Conservation (phyloP, 495 filamentous ascomycete species). For the Aspergillus baeticus region DNA sequence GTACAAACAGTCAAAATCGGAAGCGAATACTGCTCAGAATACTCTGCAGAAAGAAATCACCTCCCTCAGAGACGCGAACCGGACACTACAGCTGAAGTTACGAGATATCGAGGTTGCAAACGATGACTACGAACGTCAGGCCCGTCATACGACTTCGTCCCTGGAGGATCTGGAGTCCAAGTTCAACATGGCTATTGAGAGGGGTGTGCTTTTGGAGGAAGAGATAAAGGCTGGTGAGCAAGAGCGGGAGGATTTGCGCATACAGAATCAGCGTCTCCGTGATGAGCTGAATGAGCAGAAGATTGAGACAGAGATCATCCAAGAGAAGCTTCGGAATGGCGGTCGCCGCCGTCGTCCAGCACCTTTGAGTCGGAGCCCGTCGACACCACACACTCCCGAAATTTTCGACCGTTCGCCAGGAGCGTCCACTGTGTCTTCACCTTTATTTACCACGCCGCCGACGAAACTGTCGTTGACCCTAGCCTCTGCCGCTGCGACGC, state of each 20-base stretch:
- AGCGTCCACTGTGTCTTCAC: constrained; percentile 64
- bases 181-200: constrained; percentile 90
- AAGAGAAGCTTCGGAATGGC: constrained; percentile 78
- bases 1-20: constrained; percentile 90
- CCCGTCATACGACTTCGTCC: constrained; percentile 88
- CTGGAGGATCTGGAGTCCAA: constrained; percentile 97
- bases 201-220: constrained; percentile 89
- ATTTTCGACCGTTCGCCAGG: constrained; percentile 56
- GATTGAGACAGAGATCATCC: constrained; percentile 90
- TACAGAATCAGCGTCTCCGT: constrained; percentile 81
- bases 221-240: constrained; percentile 88
- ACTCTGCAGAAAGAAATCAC: constrained; percentile 95
- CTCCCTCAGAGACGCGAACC: constrained; percentile 75
- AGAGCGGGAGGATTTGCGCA: constrained; percentile 82
- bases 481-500: constrained; percentile 74
- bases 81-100: constrained; percentile 76
- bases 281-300: constrained; percentile 91
- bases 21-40: constrained; percentile 79
- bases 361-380: constrained; percentile 42
- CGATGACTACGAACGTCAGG: constrained; percentile 96
- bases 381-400: constrained; percentile 52
- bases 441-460: constrained; percentile 69
- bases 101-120: constrained; percentile 97
- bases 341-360: constrained; percentile 54
- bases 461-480: constrained; percentile 63